phyloP scores from a whole-genome alignment of 371 early-diverging fungal species.

The Apophysomyces ossiformis region DNA sequence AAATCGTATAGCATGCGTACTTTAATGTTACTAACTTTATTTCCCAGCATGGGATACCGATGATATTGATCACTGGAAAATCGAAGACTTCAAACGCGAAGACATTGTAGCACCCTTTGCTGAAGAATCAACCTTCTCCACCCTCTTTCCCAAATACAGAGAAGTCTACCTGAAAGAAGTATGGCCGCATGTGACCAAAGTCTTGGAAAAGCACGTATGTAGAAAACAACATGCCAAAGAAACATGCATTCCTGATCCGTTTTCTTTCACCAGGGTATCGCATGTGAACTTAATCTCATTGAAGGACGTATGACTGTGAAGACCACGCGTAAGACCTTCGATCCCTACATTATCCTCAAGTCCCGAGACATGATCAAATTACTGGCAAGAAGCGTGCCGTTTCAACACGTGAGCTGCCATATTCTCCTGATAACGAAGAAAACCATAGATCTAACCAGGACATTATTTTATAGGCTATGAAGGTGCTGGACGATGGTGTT shows the following conservation, averaged over 20 bases:
- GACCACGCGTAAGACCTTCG: conserved; percentile 97
- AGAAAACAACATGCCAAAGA: not conserved
- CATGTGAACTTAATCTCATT: conserved; percentile 92
- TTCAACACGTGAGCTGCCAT: conserved; percentile 75
- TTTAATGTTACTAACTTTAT: conserved; percentile 2
- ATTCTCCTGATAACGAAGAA: no score
- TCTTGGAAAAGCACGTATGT: conserved; percentile 80
- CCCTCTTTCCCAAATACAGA: conserved; percentile 98
- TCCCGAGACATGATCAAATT: conserved; percentile 97
- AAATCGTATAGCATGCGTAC: not conserved
- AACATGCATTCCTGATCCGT: not conserved
- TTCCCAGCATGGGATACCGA: conserved; percentile 89
- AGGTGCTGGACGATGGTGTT: conserved; percentile 93
- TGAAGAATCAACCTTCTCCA: conserved; percentile 98
- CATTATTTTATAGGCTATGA: conserved; percentile 64
- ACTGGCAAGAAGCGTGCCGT: conserved; percentile 94
- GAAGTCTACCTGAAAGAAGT: conserved; percentile 94
- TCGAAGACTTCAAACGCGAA: conserved; percentile 87
- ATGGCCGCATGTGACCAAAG: conserved; percentile 94
- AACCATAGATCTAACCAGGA: no score
- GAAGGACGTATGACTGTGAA: conserved; percentile 98
- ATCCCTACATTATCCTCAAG: conserved; percentile 97
- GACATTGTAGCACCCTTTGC: conserved; percentile 83
- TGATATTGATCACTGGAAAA: conserved; percentile 95
- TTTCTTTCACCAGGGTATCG: conserved; percentile 72